These are phyloP conservation scores for Passiflora organensis DNA, from an alignment of 345 rosid species.

Conservation along the genomic window DNA sequence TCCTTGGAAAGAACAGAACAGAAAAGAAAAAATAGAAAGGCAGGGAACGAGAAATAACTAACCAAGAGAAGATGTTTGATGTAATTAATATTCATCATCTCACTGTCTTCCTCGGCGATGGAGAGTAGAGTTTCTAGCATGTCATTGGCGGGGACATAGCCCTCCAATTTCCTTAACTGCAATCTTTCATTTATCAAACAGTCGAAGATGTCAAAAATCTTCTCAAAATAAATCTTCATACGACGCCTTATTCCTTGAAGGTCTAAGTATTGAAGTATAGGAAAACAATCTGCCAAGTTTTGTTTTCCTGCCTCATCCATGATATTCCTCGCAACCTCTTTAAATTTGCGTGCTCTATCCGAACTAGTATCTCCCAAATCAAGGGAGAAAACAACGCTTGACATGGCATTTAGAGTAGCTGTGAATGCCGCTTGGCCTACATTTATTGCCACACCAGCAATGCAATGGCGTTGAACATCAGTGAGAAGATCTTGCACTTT, in stretches of 20 bases:
- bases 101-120: conserved; percentile 15
- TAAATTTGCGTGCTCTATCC: conserved; percentile 24
- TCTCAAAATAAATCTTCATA: conserved; percentile 4
- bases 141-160: conserved; percentile 15
- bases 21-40: background rate
- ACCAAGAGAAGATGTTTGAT: conserved; percentile 29
- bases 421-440: conserved; percentile 36
- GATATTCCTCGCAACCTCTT: conserved; percentile 22
- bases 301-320: conserved; percentile 39
- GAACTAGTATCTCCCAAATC: conserved; percentile 34
- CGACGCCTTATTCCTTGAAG: conserved; percentile 31
- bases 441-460: conserved; percentile 7
- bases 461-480: conserved; percentile 3
- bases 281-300: conserved; percentile 42
- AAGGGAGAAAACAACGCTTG: conserved; percentile 35
- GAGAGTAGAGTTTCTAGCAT: conserved; percentile 34
- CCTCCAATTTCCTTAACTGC: conserved; percentile 6
- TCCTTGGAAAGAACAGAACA: too few relatives aligned
- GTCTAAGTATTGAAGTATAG: conserved; percentile 34
- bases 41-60: conserved; percentile 4
- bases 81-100: background rate
- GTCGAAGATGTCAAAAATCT: conserved; percentile 19
- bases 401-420: conserved; percentile 36
- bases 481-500: conserved; percentile 13
- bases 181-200: conserved; percentile 24